Conservation (phyloP, 805 yeast genomes). For the Clavispora vitiphila region DNA sequence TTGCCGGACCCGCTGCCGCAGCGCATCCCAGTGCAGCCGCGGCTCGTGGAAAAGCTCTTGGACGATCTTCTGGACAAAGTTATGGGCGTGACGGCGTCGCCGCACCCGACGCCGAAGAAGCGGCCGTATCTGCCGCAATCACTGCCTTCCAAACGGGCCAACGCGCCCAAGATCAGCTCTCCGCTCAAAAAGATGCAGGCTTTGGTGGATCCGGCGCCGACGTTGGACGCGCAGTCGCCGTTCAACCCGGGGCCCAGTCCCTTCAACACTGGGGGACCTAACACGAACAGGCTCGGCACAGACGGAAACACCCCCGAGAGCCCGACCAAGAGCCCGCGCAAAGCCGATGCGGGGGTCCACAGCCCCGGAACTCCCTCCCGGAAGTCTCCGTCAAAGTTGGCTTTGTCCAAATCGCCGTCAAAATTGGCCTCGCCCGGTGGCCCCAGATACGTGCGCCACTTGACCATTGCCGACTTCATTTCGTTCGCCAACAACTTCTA, state of each 20-base stretch:
- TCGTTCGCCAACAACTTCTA: constrained; percentile 59
- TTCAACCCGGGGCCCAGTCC: constrained; percentile 7
- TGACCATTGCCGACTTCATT: constrained; percentile 32
- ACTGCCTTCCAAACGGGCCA: constrained; percentile 14
- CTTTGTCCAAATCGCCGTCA: background rate
- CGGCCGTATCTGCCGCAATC: constrained; percentile 9
- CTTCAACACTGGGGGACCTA: too few relatives aligned
- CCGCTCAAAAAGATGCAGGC: constrained; percentile 32
- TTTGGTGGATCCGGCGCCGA: constrained; percentile 5
- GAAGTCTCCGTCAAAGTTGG: too few relatives aligned
- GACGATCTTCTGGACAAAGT: constrained; percentile 42
- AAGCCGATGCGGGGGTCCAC: too few relatives aligned
- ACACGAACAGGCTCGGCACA: too few relatives aligned
- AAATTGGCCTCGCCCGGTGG: constrained; percentile 3
- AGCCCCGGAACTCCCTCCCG: too few relatives aligned
- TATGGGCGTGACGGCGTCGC: constrained; percentile 22
- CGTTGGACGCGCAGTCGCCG: constrained; percentile 10
- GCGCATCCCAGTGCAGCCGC: constrained; percentile 56
- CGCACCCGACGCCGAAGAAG: constrained; percentile 16
- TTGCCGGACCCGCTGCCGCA: constrained; percentile 46
- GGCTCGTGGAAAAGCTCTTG: constrained; percentile 36
- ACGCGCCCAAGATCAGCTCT: constrained; percentile 31
- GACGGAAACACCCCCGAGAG: background rate
- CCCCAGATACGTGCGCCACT: constrained; percentile 14
- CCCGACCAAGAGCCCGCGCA: constrained; percentile 2